Conservation (phyloP, 192 early-diverging fungal genomes). For the Spizellomyces sp. region DNA sequence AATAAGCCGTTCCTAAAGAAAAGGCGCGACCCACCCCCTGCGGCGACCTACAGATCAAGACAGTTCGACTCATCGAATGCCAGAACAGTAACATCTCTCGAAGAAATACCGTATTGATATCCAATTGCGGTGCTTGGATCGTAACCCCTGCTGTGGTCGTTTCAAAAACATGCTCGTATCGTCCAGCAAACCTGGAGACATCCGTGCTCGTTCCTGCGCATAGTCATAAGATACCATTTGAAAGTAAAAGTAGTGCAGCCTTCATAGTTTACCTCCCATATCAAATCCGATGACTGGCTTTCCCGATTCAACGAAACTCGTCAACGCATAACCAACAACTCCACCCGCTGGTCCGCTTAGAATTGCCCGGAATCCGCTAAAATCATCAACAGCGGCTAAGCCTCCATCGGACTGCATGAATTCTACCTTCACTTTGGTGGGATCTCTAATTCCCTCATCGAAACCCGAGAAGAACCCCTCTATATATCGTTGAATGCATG, state of each 20-base stretch:
- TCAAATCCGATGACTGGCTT: conserved; percentile 92
- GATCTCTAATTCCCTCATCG: conserved; percentile 59
- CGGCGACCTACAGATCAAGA: conserved; percentile 61
- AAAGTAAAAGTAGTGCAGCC: too few relatives aligned
- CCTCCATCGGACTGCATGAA: conserved; percentile 99
- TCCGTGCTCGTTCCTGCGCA: conserved; percentile 59
- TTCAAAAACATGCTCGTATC: conserved; percentile 92
- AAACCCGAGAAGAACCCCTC: conserved; percentile 87
- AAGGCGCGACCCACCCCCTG: conserved; percentile 91
- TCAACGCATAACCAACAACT: conserved; percentile 83
- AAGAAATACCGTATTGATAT: conserved; percentile 73
- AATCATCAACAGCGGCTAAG: conserved; percentile 79
- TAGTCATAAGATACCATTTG: too few relatives aligned
- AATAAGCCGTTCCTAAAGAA: conserved; percentile 94
- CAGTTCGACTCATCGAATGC: background rate
- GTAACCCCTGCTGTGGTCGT: conserved; percentile 83
- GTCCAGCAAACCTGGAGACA: conserved; percentile 88
- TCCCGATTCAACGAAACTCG: conserved; percentile 44
- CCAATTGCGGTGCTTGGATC: conserved; percentile 94
- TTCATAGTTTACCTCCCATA: conserved; percentile 73
- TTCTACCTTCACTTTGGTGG: conserved; percentile 63
- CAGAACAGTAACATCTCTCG: background rate
- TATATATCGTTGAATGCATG: conserved; percentile 85
- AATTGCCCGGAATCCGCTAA: conserved; percentile 87
- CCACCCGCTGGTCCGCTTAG: conserved; percentile 94